phyloP scores from a whole-genome alignment of 2,329 filamentous ascomycete genomes.

The Aspergillus sp. region DNA sequence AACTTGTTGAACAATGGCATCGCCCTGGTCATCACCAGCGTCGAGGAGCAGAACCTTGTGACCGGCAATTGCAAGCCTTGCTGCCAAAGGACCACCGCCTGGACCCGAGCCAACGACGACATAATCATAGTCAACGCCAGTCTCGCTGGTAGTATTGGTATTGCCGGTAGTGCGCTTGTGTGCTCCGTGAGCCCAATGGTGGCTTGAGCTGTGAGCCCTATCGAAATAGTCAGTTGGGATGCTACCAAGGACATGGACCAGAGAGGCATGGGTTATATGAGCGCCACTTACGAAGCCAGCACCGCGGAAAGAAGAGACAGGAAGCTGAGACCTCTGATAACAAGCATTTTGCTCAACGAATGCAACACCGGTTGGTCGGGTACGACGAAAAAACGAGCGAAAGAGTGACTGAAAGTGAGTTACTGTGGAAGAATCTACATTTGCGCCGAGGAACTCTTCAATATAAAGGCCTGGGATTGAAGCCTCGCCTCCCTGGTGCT shows the following conservation, averaged over 20 bases:
- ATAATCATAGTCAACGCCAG: constrained; percentile 47
- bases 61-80: constrained; percentile 52
- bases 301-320: constrained; percentile 9
- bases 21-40: constrained; percentile 51
- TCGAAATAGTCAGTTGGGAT: background rate
- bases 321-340: constrained; percentile 2
- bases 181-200: background rate
- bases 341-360: constrained; percentile 1
- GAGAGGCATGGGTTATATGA: no score
- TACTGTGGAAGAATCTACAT: background rate
- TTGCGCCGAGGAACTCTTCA: background rate
- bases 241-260: no score
- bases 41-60: constrained; percentile 55
- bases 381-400: background rate
- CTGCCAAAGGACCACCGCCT: constrained; percentile 52
- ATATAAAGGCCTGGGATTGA: background rate
- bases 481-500: background rate
- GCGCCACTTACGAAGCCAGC: constrained; percentile 9
- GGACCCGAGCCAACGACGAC: constrained; percentile 55
- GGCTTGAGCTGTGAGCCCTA: background rate
- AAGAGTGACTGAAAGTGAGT: background rate
- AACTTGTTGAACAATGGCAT: constrained; percentile 44
- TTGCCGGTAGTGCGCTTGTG: background rate
- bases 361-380: constrained; percentile 6
- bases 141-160: background rate